Percentiles rank a stretch among this genome's conserved stretches.
Conservation (phyloP, 495 filamentous ascomycete genomes). For the Pyrenula massariospora region DNA sequence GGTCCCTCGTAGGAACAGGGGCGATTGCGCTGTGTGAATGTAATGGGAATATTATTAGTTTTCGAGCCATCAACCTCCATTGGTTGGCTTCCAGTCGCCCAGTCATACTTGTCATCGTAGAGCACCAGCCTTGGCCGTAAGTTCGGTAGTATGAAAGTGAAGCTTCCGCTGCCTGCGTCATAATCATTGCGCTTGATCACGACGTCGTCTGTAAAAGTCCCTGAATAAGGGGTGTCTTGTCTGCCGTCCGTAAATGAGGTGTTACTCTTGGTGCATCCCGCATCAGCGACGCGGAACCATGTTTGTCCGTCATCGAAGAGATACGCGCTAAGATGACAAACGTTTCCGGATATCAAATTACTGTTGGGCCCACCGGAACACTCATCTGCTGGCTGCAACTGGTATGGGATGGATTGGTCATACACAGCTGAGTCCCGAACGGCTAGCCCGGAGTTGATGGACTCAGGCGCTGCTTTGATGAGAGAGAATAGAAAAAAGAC, state of each 20-base stretch:
- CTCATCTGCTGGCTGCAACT: background rate
- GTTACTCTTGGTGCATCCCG: background rate
- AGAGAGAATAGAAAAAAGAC: background rate
- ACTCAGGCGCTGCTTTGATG: background rate
- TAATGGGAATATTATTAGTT: background rate
- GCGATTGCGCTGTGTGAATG: background rate
- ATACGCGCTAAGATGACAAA: background rate
- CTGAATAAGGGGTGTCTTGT: background rate
- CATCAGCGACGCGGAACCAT: background rate
- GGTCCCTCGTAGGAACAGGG: background rate
- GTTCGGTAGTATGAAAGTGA: background rate
- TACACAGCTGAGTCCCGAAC: background rate
- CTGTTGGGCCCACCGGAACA: background rate
- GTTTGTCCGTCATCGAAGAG: background rate
- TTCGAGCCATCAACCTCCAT: background rate
- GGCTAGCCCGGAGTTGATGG: background rate
- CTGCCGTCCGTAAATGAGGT: background rate
- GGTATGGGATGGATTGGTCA: too few species aligned
- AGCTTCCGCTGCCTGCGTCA: background rate
- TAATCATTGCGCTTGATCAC: background rate
- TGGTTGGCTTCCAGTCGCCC: background rate
- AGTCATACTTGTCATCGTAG: background rate
- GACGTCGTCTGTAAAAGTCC: background rate
- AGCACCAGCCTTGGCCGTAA: background rate
- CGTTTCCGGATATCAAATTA: background rate